These are phyloP conservation scores for Rhipidocladum racemiflorum DNA, from an alignment of 176 grass and related monocot genomes.

Conservation along the genomic window DNA sequence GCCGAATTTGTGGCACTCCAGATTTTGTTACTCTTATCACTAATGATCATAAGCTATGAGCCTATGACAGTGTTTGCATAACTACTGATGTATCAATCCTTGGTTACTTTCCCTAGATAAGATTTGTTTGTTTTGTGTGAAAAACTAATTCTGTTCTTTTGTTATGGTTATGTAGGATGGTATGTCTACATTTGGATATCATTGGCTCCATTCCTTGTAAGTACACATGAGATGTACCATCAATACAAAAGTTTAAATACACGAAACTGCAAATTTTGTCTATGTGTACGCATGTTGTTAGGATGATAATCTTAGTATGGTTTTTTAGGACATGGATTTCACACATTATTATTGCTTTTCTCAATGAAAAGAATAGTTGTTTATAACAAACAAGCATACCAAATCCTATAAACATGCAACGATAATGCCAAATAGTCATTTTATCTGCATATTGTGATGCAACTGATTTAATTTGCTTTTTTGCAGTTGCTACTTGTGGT, in stretches of 20 bases:
- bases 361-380: not conserved
- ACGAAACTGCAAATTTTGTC: not conserved
- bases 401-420: not conserved
- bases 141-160: not conserved
- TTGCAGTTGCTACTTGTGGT: constrained; percentile 56
- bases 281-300: not conserved
- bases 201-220: constrained; percentile 65
- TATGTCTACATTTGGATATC: constrained; percentile 80
- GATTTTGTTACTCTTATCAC: not conserved
- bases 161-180: constrained; percentile 47
- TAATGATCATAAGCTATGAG: not conserved
- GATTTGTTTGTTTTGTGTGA: not conserved
- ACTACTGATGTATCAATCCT: not conserved
- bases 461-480: not conserved
- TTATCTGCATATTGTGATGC: not conserved
- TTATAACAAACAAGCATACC: not conserved
- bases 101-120: not conserved
- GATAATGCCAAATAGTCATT: not conserved
- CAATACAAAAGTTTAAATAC: not conserved
- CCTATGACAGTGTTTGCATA: not conserved
- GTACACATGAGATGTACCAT: constrained; percentile 10
- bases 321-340: not conserved
- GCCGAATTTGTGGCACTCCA: not conserved
- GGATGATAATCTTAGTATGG: not conserved
- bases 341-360: not conserved